These are phyloP conservation scores for Chlamydomonas asymmetrica DNA, from an alignment of 139 green algal species.

Conservation along the genomic window DNA sequence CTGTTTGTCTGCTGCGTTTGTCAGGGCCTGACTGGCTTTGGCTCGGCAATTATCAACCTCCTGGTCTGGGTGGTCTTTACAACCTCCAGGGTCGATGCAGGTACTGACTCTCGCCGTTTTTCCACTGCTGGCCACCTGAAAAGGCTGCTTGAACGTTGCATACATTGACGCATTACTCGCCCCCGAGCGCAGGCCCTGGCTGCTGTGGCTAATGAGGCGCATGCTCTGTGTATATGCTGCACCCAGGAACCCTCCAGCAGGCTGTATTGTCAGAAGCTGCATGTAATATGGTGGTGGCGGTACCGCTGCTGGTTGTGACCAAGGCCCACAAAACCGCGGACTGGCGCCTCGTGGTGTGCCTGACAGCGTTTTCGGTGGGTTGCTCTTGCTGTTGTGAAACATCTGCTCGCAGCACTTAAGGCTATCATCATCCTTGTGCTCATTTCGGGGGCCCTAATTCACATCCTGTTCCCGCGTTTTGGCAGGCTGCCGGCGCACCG, in stretches of 20 bases:
- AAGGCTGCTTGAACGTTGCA: no score
- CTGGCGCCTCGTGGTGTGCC: slow-evolving; percentile 16
- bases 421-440: not conserved
- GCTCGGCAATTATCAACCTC: slow-evolving; percentile 36
- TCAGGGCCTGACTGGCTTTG: slow-evolving; percentile 48
- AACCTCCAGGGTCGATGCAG: slow-evolving; percentile 3
- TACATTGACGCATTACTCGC: no score
- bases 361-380: slow-evolving; percentile 21
- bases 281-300: slow-evolving; percentile 3
- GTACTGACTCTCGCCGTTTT: no score
- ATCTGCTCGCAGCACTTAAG: no score
- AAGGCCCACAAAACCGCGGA: slow-evolving; percentile 18
- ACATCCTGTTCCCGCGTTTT: not conserved
- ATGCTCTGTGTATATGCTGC: not conserved
- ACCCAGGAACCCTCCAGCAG: slow-evolving; percentile 21
- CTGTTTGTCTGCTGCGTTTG: no score
- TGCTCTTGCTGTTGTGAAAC: no score
- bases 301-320: slow-evolving; percentile 27
- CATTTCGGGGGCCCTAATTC: not conserved
- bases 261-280: slow-evolving; percentile 28
- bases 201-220: not conserved
- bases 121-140: no score
- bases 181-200: no score
- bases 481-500: slow-evolving; percentile 25
- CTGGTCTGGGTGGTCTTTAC: slow-evolving; percentile 32